Conservation (phyloP, 306 rosid species). For the Malus sieversii region DNA sequence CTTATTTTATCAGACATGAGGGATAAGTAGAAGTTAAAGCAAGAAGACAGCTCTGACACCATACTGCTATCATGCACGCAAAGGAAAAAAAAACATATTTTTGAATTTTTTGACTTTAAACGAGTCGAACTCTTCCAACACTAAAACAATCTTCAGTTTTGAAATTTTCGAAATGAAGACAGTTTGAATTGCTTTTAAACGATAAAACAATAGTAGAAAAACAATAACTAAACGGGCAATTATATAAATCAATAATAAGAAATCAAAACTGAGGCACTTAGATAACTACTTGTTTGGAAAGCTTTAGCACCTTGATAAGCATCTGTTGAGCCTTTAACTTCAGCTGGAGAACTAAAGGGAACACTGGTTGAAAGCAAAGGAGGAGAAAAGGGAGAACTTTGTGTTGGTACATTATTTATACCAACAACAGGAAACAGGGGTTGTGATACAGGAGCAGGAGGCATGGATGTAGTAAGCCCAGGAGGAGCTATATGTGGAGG, state of each 20-base stretch:
- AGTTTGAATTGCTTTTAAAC: neutral
- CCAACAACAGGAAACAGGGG: constrained; percentile 97
- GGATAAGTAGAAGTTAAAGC: neutral
- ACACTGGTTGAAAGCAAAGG: constrained; percentile 46
- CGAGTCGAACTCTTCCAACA: no score
- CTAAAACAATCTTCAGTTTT: no score
- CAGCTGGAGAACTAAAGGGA: constrained; percentile 35
- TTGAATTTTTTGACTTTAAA: neutral
- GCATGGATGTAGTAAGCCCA: constrained; percentile 63
- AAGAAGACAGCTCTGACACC: neutral
- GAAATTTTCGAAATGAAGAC: neutral
- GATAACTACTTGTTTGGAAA: constrained; percentile 33
- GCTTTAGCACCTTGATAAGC: constrained; percentile 44
- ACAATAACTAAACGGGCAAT: neutral
- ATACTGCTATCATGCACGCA: neutral
- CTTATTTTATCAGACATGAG: neutral
- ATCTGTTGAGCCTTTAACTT: constrained; percentile 41
- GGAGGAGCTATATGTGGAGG: constrained; percentile 66
- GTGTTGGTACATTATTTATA: constrained; percentile 47
- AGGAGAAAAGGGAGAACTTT: constrained; percentile 58
- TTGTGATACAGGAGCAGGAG: constrained; percentile 70
- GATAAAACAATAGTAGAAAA: neutral
- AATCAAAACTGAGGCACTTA: constrained; percentile 48
- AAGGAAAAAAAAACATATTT: neutral
- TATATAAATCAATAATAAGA: neutral